These are phyloP conservation scores for Aspergillus sclerotioniger DNA, from an alignment of 495 filamentous ascomycete species.

Conservation along the genomic window DNA sequence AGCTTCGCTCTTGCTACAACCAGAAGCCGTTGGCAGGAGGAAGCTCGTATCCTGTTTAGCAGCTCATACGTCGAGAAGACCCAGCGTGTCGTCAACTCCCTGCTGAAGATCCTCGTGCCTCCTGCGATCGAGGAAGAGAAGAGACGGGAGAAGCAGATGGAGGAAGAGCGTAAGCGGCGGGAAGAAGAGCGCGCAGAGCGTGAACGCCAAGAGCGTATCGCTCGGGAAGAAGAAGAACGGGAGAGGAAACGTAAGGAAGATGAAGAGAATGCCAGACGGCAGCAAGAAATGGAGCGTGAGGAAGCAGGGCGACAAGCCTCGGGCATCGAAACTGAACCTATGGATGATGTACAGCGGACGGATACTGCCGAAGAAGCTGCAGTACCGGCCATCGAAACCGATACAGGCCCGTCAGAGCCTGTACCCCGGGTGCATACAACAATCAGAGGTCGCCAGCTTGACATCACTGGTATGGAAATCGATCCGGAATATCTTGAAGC, in stretches of 20 bases:
- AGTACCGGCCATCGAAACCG: slow-evolving; percentile 30
- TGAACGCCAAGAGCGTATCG: slow-evolving; percentile 50
- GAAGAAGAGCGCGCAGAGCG: slow-evolving; percentile 47
- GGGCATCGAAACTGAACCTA: slow-evolving; percentile 52
- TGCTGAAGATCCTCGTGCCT: slow-evolving; percentile 74
- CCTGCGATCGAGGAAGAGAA: slow-evolving; percentile 78
- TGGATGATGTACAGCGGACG: slow-evolving; percentile 82
- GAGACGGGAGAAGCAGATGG: slow-evolving; percentile 49
- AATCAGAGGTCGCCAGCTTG: slow-evolving; percentile 78
- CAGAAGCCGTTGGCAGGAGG: slow-evolving; percentile 79
- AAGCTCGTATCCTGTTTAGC: slow-evolving; percentile 83
- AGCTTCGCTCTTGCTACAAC: slow-evolving; percentile 71
- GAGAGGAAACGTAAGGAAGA: slow-evolving; percentile 64
- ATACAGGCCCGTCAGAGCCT: slow-evolving; percentile 50
- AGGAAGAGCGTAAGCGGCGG: slow-evolving; percentile 48
- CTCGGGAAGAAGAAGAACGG: slow-evolving; percentile 59
- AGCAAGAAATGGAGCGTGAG: slow-evolving; percentile 45
- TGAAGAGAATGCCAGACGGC: slow-evolving; percentile 52
- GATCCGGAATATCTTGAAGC: slow-evolving; percentile 92
- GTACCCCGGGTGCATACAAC: slow-evolving; percentile 66
- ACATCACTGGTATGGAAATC: slow-evolving; percentile 92
- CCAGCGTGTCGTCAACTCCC: slow-evolving; percentile 65
- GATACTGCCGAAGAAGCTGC: slow-evolving; percentile 35
- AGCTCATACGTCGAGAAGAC: slow-evolving; percentile 65
- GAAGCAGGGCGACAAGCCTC: slow-evolving; percentile 49